These are phyloP conservation scores for Yamadazyma scolyti DNA, from an alignment of 805 yeast species.

Conservation along the genomic window DNA sequence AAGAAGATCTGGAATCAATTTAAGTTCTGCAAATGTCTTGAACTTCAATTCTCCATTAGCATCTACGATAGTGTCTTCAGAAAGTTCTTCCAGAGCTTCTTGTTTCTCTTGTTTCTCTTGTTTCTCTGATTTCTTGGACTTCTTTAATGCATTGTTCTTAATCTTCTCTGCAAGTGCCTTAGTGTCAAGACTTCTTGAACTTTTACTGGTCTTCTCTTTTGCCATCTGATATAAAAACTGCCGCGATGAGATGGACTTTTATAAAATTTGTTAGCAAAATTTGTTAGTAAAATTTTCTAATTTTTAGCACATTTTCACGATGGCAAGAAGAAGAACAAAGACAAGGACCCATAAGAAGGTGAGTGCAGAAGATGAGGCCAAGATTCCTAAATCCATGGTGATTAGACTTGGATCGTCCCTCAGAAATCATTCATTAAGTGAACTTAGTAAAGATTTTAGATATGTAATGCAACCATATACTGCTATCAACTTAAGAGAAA, in stretches of 20 bases:
- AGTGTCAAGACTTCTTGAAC: constrained; percentile 27
- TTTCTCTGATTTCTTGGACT: constrained; percentile 10
- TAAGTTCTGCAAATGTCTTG: constrained; percentile 50
- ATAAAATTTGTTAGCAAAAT: constrained; percentile 1
- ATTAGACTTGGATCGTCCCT: constrained; percentile 76
- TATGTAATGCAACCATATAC: constrained; percentile 95
- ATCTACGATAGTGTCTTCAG: constrained; percentile 10
- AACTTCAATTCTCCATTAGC: constrained; percentile 21
- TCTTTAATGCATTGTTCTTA: constrained; percentile 28
- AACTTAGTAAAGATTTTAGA: constrained; percentile 83
- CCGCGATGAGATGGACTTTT: constrained; percentile 5
- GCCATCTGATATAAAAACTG: no score
- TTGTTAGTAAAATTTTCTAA: no score
- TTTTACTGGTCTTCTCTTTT: constrained; percentile 14
- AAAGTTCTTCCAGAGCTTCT: background rate
- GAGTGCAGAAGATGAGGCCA: constrained; percentile 62
- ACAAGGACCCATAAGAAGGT: constrained; percentile 79
- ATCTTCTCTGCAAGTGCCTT: constrained; percentile 57
- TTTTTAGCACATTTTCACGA: no score
- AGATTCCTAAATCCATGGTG: constrained; percentile 92
- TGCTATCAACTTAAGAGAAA: constrained; percentile 80
- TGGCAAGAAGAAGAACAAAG: constrained; percentile 52
- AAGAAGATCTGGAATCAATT: constrained; percentile 71
- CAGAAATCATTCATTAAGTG: constrained; percentile 76
- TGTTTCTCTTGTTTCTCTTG: constrained; percentile 2